Conservation (phyloP, 768 basidiomycete species). For the Russula sp. region DNA sequence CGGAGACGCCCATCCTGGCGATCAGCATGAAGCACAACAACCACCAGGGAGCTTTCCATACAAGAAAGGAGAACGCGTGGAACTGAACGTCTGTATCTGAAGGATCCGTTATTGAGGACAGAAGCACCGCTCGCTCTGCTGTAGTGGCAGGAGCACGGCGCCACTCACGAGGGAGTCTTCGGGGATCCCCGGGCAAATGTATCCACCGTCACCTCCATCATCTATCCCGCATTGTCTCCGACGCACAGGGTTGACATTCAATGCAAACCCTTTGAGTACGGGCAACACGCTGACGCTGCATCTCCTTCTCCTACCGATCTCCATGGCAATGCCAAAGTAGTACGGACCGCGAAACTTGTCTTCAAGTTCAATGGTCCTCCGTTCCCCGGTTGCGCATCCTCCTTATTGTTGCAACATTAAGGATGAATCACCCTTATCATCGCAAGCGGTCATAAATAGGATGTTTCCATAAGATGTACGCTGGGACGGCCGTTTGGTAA, state of each 20-base stretch:
- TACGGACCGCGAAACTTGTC: neutral
- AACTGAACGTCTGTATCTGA: neutral
- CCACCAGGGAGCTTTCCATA: neutral
- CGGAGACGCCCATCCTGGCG: neutral
- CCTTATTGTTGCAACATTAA: conserved; percentile 10
- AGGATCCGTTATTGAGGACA: neutral
- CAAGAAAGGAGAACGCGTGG: neutral
- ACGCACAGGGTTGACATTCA: no score
- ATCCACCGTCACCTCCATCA: neutral
- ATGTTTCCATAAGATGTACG: conserved; percentile 15
- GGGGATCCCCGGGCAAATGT: neutral
- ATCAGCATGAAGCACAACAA: neutral
- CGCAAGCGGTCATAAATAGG: conserved; percentile 19
- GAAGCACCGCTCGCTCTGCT: neutral
- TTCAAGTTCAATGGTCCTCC: neutral
- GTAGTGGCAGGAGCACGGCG: no score
- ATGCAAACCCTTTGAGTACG: neutral
- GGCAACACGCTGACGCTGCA: neutral
- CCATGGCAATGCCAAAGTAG: neutral
- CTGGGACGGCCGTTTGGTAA: conserved; percentile 13
- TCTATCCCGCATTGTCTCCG: neutral
- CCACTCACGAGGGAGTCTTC: no score
- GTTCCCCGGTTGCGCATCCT: neutral
- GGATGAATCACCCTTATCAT: conserved; percentile 23
- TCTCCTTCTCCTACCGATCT: neutral